Percentiles rank a stretch among this genome's conserved stretches.
phyloP scores from a whole-genome alignment of 805 yeast species.

The Sungouiozyma ichnusensis region DNA sequence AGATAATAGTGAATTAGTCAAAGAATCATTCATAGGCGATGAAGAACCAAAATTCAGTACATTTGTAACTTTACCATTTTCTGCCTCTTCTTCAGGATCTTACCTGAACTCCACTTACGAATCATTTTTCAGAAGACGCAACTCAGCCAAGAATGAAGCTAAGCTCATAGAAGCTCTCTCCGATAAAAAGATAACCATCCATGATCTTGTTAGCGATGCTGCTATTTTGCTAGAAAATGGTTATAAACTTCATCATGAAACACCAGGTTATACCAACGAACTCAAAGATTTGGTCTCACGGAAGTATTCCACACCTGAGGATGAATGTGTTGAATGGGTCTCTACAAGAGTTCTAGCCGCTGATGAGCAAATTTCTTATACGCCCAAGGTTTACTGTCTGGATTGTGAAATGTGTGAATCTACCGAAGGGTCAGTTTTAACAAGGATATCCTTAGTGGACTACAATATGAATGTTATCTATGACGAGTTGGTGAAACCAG shows the following conservation, averaged over 20 bases:
- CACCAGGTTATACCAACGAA: constrained; percentile 11
- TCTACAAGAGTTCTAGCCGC: constrained; percentile 45
- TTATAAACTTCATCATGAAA: constrained; percentile 51
- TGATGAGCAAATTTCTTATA: constrained; percentile 44
- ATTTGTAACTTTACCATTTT: constrained; percentile 35
- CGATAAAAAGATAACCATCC: constrained; percentile 32
- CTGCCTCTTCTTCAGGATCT: constrained; percentile 58
- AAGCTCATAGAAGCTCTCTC: constrained; percentile 25
- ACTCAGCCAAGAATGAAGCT: constrained; percentile 46
- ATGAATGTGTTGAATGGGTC: constrained; percentile 31
- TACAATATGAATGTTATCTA: constrained; percentile 48
- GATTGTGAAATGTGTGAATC: constrained; percentile 93
- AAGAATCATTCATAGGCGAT: constrained; percentile 4
- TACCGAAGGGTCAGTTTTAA: constrained; percentile 53
- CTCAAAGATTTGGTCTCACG: constrained; percentile 6
- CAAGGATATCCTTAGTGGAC: constrained; percentile 69
- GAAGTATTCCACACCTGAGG: constrained; percentile 1
- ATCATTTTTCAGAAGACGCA: constrained; percentile 46
- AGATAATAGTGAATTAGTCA: constrained; percentile 2
- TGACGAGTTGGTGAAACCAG: constrained; percentile 74
- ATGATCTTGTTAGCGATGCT: constrained; percentile 42
- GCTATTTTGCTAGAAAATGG: constrained; percentile 39
- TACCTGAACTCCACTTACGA: constrained; percentile 43
- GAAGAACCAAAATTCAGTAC: constrained; percentile 4
- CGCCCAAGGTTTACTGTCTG: constrained; percentile 48